Evolutionary conservation across 2,329 filamentous ascomycete genomes (phyloP), one percentile per base, ranked within the genome.

Genomic region (Neopestalotiopsis clavispora): DNA sequence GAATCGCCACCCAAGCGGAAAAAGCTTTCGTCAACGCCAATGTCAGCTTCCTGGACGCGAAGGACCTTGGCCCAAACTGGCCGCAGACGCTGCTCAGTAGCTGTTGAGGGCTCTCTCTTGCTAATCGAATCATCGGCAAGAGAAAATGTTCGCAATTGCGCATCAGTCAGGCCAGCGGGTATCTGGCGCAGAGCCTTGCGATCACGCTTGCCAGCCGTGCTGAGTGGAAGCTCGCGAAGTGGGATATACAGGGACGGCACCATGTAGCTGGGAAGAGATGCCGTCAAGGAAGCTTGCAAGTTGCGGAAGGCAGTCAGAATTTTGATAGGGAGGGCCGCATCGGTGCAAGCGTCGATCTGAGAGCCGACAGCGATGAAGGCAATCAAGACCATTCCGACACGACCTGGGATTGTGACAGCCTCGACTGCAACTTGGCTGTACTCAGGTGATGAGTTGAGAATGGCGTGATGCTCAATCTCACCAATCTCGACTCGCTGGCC

Each of bases 401-500:
- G n/a, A 3, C 67, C 62, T 3, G 34, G 52, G 38, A 68, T 3
- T 2, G 49, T 68, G 4, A 68, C 23, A 23, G 67, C 67, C 23
- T 68, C 67, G 10, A 68, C 62, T 4, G 67, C 67, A 38, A 68
- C 23, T 17, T 68, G 67, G 12, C 32, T 30, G 49, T 59, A 40
- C 7, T 38, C 60, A 7, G 62, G 49, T 1, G 67, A 60, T 14
- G 45, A 42, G 23, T 60, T 57, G n/a, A 68, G 61, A 20, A 20
- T 40, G 10, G 63, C 63, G 10, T 56, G 49, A 17, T 58, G 63
- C 49, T 70, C 69, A n/a, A 70, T 59, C 49, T 70, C 69, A 17
- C 58, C 59, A 42, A 70, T 62, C 38, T 70, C 69, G 17, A 70
- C 58, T 7, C 57, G 52, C 40, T 67, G 65, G 30, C 65, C 69